Conservation (phyloP, 768 basidiomycete species). For the Phaeolepiota aurea region DNA sequence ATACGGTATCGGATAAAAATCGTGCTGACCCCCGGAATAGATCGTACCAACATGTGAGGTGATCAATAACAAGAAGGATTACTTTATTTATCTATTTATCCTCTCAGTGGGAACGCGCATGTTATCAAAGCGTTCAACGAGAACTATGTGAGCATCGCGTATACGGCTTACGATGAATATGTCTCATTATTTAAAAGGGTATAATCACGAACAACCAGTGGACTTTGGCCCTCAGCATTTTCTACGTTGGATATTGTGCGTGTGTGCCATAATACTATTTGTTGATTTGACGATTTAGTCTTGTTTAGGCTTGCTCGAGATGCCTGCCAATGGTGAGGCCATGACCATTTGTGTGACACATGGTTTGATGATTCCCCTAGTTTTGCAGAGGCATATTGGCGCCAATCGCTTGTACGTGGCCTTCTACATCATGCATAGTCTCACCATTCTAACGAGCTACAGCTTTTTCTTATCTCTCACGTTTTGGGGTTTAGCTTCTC, state of each 20-base stretch:
- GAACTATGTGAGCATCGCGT: constrained; percentile 33
- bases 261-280: constrained; percentile 7
- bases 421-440: neutral
- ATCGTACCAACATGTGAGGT: constrained; percentile 47
- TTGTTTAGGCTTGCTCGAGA: constrained; percentile 38
- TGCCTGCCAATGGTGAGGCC: constrained; percentile 42
- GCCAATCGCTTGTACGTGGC: constrained; percentile 44
- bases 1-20: neutral
- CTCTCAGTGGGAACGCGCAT: constrained; percentile 44
- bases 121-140: constrained; percentile 43
- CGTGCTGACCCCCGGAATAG: constrained; percentile 15
- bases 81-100: neutral
- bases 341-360: neutral
- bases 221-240: constrained; percentile 49
- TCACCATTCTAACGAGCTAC: too few relatives aligned
- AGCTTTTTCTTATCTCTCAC: constrained; percentile 48
- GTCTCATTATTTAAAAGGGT: constrained; percentile 20
- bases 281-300: neutral
- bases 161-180: neutral
- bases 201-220: constrained; percentile 46
- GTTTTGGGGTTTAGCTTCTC: constrained; percentile 45
- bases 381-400: constrained; percentile 47
- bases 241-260: constrained; percentile 59
- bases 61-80: neutral
- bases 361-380: constrained; percentile 15